A percentile compares a stretch with the other conserved stretches of the same genome.
phyloP scores from a whole-genome alignment of 2,329 filamentous ascomycete species.

The Thermoascus crustaceus region DNA sequence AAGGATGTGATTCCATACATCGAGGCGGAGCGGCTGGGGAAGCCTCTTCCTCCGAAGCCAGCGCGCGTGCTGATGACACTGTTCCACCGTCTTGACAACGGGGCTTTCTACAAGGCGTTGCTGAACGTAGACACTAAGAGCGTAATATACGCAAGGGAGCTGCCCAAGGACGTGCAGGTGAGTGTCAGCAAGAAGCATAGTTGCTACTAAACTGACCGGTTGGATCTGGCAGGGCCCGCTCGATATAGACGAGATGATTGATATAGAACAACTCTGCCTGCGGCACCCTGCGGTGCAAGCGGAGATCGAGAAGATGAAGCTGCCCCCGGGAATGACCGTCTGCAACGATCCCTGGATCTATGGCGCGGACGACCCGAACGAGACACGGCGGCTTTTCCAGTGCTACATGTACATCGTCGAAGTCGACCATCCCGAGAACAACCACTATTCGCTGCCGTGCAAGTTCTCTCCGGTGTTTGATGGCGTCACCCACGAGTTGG shows the following conservation, averaged over 20 bases:
- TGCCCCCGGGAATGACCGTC: constrained; percentile 49
- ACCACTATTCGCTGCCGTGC: constrained; percentile 29
- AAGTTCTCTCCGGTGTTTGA: constrained; percentile 43
- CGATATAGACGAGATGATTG: constrained; percentile 53
- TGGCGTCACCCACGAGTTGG: constrained; percentile 53
- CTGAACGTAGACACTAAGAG: constrained; percentile 34
- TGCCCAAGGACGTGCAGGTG: constrained; percentile 42
- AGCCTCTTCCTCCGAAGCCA: constrained; percentile 43
- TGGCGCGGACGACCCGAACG: constrained; percentile 37
- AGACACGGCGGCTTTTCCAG: constrained; percentile 31
- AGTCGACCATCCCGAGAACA: constrained; percentile 28
- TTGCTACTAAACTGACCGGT: constrained; percentile 22
- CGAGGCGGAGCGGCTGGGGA: constrained; percentile 52
- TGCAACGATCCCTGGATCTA: constrained; percentile 65
- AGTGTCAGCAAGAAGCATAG: constrained; percentile 8
- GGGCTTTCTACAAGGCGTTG: constrained; percentile 35
- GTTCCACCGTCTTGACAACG: constrained; percentile 34
- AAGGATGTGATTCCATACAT: constrained; percentile 51
- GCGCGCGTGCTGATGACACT: constrained; percentile 47
- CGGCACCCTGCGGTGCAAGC: constrained; percentile 49
- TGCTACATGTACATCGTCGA: constrained; percentile 34
- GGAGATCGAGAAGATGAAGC: constrained; percentile 51
- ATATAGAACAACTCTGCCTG: constrained; percentile 49
- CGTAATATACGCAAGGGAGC: constrained; percentile 31
- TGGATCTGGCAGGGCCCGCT: constrained; percentile 49